These are phyloP conservation scores for Xerophyta viscosa DNA, from an alignment of 106 monocot genomes.

Conservation along the genomic window DNA sequence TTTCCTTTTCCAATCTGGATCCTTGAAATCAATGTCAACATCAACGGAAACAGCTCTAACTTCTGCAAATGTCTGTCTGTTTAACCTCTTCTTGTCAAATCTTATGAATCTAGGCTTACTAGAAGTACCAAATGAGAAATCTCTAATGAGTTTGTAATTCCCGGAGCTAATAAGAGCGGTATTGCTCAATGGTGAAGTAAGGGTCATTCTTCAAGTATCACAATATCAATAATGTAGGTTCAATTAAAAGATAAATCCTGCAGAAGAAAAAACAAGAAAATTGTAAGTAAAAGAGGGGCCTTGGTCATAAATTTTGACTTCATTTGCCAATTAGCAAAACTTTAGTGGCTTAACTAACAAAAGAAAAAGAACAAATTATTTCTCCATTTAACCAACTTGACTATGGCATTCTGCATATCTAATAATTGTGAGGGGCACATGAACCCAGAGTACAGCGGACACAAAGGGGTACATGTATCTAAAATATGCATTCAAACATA, in stretches of 20 bases:
- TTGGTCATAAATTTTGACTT: too few relatives aligned
- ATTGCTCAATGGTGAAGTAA: slow-evolving; percentile 19
- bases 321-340: too few relatives aligned
- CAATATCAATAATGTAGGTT: neutral
- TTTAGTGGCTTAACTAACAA: too few relatives aligned
- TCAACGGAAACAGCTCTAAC: slow-evolving; percentile 21
- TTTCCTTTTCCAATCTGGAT: slow-evolving; percentile 57
- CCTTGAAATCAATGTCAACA: slow-evolving; percentile 38
- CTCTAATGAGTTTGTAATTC: slow-evolving; percentile 13
- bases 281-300: too few relatives aligned
- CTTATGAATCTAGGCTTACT: slow-evolving; percentile 10
- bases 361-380: too few relatives aligned
- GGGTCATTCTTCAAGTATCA: slow-evolving; percentile 21
- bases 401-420: too few relatives aligned
- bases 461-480: too few relatives aligned
- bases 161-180: slow-evolving; percentile 8
- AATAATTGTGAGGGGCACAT: too few relatives aligned
- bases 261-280: neutral
- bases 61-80: slow-evolving; percentile 6
- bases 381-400: too few relatives aligned
- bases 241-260: neutral
- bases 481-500: too few relatives aligned
- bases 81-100: slow-evolving; percentile 13
- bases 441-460: too few relatives aligned
- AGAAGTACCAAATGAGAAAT: slow-evolving; percentile 2